Percentiles rank a stretch among this genome's conserved stretches.
Evolutionary conservation across 2,329 filamentous ascomycete genomes (phyloP).

Genomic region (Fusarium gaditjirri): DNA sequence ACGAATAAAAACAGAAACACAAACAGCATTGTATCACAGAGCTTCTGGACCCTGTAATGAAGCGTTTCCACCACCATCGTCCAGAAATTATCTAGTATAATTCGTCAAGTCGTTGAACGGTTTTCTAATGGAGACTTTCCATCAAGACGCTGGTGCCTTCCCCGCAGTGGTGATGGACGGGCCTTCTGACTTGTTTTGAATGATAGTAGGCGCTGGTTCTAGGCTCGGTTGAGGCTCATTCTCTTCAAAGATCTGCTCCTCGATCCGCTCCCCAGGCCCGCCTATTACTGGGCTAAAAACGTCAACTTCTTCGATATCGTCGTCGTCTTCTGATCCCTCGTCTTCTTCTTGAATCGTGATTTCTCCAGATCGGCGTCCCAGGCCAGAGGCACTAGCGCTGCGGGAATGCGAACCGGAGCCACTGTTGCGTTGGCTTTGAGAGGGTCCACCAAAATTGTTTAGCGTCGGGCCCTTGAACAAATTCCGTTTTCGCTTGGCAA

Average conservation of each 20-base stretch:
- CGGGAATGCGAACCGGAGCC: conserved; percentile 59
- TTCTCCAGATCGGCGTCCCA: conserved; percentile 77
- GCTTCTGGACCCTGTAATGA: conserved; percentile 25
- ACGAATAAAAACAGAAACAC: conserved; percentile 20
- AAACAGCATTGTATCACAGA: conserved; percentile 21
- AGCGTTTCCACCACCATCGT: conserved; percentile 16
- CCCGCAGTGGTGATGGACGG: conserved; percentile 7
- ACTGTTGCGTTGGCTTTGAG: conserved; percentile 50
- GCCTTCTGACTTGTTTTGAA: conserved; percentile 23
- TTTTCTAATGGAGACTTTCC: conserved; percentile 1
- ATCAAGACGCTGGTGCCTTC: conserved; percentile 27
- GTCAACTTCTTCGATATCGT: conserved; percentile 69
- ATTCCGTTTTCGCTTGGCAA: conserved; percentile 83
- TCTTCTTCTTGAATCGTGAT: conserved; percentile 77
- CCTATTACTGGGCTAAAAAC: conserved; percentile 64
- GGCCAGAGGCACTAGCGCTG: conserved; percentile 70
- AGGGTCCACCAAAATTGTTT: conserved; percentile 62
- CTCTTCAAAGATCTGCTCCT: conserved; percentile 60
- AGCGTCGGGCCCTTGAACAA: conserved; percentile 84
- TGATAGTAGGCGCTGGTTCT: conserved; percentile 30
- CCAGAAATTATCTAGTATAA: conserved; percentile 34
- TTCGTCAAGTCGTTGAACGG: conserved; percentile 43
- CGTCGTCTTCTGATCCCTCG: conserved; percentile 60
- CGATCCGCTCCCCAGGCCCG: conserved; percentile 56
- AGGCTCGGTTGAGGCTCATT: conserved; percentile 45